Evolutionary conservation across 805 yeast species (phyloP).

Genomic region (Cyberlindnera galapagoensis): DNA sequence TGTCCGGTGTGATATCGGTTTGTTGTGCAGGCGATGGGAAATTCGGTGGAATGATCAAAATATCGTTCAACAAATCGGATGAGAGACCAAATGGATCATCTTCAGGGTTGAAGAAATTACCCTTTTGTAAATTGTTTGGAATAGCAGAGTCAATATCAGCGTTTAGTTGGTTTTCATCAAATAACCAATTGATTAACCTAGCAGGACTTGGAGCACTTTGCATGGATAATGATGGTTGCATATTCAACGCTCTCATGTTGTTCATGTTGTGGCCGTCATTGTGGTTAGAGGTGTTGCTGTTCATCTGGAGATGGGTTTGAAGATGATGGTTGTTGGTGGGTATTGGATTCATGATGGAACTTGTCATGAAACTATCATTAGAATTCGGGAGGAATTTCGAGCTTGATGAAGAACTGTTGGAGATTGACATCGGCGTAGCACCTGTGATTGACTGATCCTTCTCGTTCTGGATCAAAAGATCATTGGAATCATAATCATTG

Average conservation of each 20-base stretch:
- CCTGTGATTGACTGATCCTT: too few relatives aligned
- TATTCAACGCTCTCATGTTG: background rate
- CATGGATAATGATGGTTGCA: background rate
- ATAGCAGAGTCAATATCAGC: constrained; percentile 13
- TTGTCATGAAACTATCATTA: constrained; percentile 17
- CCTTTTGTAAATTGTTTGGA: constrained; percentile 16
- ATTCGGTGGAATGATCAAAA: constrained; percentile 25
- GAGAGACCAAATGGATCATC: constrained; percentile 27
- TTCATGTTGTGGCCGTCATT: constrained; percentile 1
- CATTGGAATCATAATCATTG: constrained; percentile 22
- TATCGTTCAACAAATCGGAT: constrained; percentile 21
- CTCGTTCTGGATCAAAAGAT: too few relatives aligned
- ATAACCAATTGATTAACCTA: constrained; percentile 23
- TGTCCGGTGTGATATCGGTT: constrained; percentile 21
- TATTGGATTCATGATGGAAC: constrained; percentile 20
- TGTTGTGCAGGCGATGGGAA: constrained; percentile 26
- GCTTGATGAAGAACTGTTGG: too few relatives aligned
- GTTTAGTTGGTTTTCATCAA: constrained; percentile 19
- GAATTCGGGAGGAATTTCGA: constrained; percentile 23
- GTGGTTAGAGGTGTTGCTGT: background rate
- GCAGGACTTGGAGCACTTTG: constrained; percentile 17
- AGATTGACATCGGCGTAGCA: too few relatives aligned
- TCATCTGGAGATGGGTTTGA: constrained; percentile 16
- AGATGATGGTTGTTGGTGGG: constrained; percentile 14
- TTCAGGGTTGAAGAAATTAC: constrained; percentile 24